phyloP scores from a whole-genome alignment of 768 basidiomycete genomes.

The Suillus fuscotomentosus region DNA sequence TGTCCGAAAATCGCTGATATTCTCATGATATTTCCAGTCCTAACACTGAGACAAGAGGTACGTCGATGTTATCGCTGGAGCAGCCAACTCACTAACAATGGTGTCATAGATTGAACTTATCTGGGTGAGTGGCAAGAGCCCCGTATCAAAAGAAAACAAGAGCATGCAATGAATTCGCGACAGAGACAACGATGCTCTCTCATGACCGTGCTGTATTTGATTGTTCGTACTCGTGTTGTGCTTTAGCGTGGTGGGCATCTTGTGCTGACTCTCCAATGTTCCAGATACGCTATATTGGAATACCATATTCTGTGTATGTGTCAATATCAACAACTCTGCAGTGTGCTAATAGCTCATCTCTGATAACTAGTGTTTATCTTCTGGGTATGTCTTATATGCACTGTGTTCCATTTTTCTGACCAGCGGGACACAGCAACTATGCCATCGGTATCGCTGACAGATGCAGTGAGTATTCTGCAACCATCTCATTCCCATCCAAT shows the following conservation, averaged over 20 bases:
- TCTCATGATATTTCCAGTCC: background rate
- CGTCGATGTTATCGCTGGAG: background rate
- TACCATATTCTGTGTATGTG: too few species aligned
- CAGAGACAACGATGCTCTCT: too few species aligned
- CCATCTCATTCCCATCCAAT: background rate
- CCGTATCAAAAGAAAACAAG: background rate
- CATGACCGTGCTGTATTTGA: too few species aligned
- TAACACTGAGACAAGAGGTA: background rate
- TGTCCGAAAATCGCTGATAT: background rate
- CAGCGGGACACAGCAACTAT: background rate
- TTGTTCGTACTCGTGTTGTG: too few species aligned
- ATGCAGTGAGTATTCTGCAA: background rate
- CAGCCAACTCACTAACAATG: background rate
- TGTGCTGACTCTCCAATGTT: too few species aligned
- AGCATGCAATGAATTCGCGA: background rate
- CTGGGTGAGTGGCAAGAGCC: background rate
- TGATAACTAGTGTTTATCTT: fast-evolving
- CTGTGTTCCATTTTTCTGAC: background rate
- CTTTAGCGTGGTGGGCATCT: too few species aligned
- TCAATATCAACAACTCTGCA: too few species aligned
- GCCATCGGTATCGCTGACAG: background rate
- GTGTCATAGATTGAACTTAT: background rate
- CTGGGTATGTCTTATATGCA: background rate
- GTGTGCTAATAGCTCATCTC: background rate
- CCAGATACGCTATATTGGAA: too few species aligned